A percentile compares a stretch with the other conserved stretches of the same genome.
Evolutionary conservation across 2,329 filamentous ascomycete genomes (phyloP).

Genomic region (Pseudodiploospora longispora): DNA sequence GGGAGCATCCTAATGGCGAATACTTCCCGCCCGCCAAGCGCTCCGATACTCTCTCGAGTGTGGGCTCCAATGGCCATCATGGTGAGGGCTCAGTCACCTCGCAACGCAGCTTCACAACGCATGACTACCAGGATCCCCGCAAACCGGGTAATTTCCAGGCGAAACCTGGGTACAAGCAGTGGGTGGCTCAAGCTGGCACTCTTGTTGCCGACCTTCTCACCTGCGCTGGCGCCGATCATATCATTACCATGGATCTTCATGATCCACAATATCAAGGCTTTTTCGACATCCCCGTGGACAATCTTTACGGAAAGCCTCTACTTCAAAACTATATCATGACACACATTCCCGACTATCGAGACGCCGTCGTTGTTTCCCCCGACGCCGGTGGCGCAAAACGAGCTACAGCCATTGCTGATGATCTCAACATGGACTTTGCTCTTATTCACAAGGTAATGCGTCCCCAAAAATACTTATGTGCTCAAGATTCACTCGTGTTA

Average conservation of each 20-base stretch:
- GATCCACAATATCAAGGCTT: constrained; percentile 97
- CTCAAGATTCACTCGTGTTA: constrained; percentile 24
- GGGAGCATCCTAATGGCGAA: constrained; percentile 24
- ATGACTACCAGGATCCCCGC: constrained; percentile 55
- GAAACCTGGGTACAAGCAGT: constrained; percentile 93
- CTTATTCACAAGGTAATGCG: constrained; percentile 80
- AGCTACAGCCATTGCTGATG: constrained; percentile 87
- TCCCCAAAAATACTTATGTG: constrained; percentile 22
- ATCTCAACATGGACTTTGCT: constrained; percentile 82
- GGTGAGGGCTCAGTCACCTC: constrained; percentile 32
- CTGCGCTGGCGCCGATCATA: constrained; percentile 91
- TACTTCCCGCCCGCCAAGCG: constrained; percentile 25
- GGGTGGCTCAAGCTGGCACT: constrained; percentile 95
- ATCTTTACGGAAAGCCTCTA: constrained; percentile 78
- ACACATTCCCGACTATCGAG: constrained; percentile 74
- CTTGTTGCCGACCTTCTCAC: constrained; percentile 90
- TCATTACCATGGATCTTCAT: constrained; percentile 96
- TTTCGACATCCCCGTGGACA: constrained; percentile 98
- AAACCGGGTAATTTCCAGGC: constrained; percentile 57
- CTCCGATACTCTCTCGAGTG: constrained; percentile 27
- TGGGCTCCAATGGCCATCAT: constrained; percentile 27
- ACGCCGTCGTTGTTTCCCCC: constrained; percentile 88
- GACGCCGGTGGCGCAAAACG: constrained; percentile 93
- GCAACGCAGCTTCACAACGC: constrained; percentile 48
- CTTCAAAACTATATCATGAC: constrained; percentile 66